Base-by-base conservation (phyloP, 495 filamentous ascomycete species). In the Peziza echinospora region DNA sequence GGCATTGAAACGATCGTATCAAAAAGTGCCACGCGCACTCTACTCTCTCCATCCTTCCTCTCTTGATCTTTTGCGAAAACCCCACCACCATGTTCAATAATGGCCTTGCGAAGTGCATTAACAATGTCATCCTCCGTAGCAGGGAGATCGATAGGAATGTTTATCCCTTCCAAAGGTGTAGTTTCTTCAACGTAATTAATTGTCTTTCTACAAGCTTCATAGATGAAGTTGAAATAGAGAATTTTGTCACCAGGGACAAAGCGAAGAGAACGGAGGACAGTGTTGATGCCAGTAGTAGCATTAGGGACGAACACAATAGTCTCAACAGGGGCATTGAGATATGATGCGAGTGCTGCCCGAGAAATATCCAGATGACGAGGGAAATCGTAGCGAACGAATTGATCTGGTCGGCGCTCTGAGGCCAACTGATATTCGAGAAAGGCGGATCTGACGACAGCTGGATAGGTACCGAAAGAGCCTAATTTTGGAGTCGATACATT, bases 231-330 rank as follows among this genome's bases (percentile, higher is more conserved):
- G 56, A 93, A 86, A 50, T 70, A 67, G 21, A 84, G 49, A 39
- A 84, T 71, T 17, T 71, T 70, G 49, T 82, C 78, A 22, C 67
- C 68, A 0, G 67, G 59, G 47, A 69, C 57, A 52, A 67, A 84
- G 3, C 59, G 55, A 9, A 93, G 58, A 56, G 80, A 84, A 45
- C 76, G 74, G 16, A 93, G 67, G 4, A 93, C 73, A 5, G 78
- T 84, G 62, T 83, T 82, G 44, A 91, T 65, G 41, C 78, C 85
- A 0, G 73, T 77, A 0, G 83, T 86, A 41, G 82, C 79, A 62
- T 94, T 93, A 34, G 73, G 69, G 9, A 92, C 78, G 45, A 85
- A 76, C 3, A 91, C 84, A 41, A 77, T 63, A 17, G 77, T 77
- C 0, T 73, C 64, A 23, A 63, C 53, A 1, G 75, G 74, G 1